These are phyloP conservation scores for Musa itinerans DNA, from an alignment of 176 grass and related monocot species.

Conservation along the genomic window DNA sequence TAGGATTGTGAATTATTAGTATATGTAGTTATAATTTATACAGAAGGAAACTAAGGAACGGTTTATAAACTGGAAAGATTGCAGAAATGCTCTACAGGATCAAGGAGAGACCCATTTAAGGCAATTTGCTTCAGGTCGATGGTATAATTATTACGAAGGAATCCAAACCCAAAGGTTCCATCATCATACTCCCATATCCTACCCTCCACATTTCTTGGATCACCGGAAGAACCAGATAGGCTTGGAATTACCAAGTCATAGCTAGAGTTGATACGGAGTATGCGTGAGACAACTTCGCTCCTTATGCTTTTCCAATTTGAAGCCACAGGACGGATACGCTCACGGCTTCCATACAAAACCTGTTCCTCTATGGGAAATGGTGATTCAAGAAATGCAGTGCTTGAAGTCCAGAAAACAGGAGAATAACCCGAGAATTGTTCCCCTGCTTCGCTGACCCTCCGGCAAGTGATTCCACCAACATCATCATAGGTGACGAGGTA, in stretches of 20 bases:
- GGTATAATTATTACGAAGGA: slow-evolving; percentile 59
- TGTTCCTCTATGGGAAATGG: slow-evolving; percentile 71
- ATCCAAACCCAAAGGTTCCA: slow-evolving; percentile 86
- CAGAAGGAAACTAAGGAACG: background rate
- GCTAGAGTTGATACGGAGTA: slow-evolving; percentile 71
- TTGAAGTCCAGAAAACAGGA: slow-evolving; percentile 79
- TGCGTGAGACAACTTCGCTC: slow-evolving; percentile 39
- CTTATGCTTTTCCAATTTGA: slow-evolving; percentile 9
- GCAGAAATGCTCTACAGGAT: slow-evolving; percentile 20
- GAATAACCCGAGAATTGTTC: slow-evolving; percentile 59
- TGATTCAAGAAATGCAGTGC: slow-evolving; percentile 64
- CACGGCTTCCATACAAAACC: slow-evolving; percentile 36
- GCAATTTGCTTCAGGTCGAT: slow-evolving; percentile 66
- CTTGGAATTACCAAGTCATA: slow-evolving; percentile 59
- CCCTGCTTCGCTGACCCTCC: slow-evolving; percentile 42
- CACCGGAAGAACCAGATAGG: slow-evolving; percentile 23
- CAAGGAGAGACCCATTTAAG: slow-evolving; percentile 55
- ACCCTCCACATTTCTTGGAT: slow-evolving; percentile 59
- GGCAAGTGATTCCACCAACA: slow-evolving; percentile 84
- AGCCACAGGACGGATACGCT: slow-evolving; percentile 32
- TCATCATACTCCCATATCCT: slow-evolving; percentile 91
- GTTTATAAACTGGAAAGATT: too few relatives aligned
- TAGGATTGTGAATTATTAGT: background rate
- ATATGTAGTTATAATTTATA: background rate
- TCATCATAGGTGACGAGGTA: slow-evolving; percentile 76